phyloP scores from a whole-genome alignment of 352 stramenopile genomes.

The Phytophthora pluvialis region DNA sequence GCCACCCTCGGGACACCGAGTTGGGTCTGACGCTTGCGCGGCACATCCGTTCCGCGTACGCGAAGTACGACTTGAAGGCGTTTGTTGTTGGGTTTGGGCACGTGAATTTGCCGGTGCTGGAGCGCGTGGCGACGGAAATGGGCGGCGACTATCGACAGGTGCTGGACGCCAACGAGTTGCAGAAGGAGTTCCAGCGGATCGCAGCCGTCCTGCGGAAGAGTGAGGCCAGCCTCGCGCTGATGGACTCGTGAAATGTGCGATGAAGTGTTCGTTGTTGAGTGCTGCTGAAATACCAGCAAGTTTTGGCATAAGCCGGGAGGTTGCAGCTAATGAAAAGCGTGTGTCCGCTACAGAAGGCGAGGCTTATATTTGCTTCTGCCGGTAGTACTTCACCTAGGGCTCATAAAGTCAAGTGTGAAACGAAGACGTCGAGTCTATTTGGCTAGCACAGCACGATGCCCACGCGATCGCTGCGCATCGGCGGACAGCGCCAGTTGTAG shows the following conservation, averaged over 20 bases:
- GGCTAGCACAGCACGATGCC: conserved; percentile 61
- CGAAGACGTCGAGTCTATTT: too few species aligned
- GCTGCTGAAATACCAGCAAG: too few species aligned
- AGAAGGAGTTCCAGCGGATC: background rate
- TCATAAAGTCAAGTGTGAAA: too few species aligned
- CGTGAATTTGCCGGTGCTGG: background rate
- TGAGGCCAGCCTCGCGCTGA: background rate
- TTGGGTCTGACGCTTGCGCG: background rate
- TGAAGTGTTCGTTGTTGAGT: too few species aligned
- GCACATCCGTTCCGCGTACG: background rate
- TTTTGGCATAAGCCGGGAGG: too few species aligned
- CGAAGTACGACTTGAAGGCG: background rate
- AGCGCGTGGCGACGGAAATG: background rate
- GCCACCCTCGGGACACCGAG: background rate
- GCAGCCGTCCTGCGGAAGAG: background rate
- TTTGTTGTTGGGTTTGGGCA: background rate
- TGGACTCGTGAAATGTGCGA: background rate
- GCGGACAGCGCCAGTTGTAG: conserved; percentile 82
- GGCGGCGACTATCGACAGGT: background rate
- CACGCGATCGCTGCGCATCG: conserved; percentile 57
- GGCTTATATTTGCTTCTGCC: too few species aligned
- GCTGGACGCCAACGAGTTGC: background rate
- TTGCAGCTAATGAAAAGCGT: too few species aligned
- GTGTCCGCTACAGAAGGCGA: too few species aligned
- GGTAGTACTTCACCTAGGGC: too few species aligned